Percentiles rank a stretch among this genome's conserved stretches.
These are phyloP conservation scores for Amaranthus hypochondriacus DNA, from an alignment of 148 eudicot genomes.

Conservation along the genomic window DNA sequence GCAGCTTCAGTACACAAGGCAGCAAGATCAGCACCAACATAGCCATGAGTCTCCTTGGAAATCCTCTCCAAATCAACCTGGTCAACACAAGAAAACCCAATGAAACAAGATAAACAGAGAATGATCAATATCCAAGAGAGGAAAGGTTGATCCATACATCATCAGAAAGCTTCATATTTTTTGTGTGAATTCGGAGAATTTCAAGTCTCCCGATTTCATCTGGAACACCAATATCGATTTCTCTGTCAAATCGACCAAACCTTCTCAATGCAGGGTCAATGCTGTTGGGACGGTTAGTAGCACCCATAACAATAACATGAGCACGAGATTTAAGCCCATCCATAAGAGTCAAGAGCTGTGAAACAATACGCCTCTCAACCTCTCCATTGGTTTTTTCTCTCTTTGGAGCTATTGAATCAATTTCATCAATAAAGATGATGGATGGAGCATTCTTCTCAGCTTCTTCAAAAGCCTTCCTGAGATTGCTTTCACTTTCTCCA, in stretches of 20 bases:
- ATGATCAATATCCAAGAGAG: neutral
- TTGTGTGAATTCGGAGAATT: slow-evolving; percentile 47
- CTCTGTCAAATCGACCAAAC: slow-evolving; percentile 42
- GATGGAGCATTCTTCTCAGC: no score
- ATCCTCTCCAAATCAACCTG: slow-evolving; percentile 42
- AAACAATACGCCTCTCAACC: no score
- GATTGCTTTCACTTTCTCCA: no score
- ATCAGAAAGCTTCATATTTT: slow-evolving; percentile 45
- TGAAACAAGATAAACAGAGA: neutral
- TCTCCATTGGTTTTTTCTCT: no score
- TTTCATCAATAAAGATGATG: no score
- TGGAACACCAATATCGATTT: slow-evolving; percentile 41
- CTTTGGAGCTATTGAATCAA: no score
- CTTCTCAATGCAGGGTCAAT: slow-evolving; percentile 45
- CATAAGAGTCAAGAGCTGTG: slow-evolving; percentile 38
- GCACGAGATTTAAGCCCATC: slow-evolving; percentile 43
- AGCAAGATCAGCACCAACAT: slow-evolving; percentile 43
- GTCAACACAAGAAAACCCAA: neutral
- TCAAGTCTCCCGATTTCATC: slow-evolving; percentile 47
- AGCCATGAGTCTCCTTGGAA: slow-evolving; percentile 40
- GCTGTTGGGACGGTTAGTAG: slow-evolving; percentile 43
- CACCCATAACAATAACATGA: slow-evolving; percentile 45
- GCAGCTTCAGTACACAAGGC: slow-evolving; percentile 47
- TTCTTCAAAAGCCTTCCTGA: no score
- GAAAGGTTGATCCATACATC: slow-evolving; percentile 15